These are phyloP conservation scores for Kwoniella dendrophila DNA, from an alignment of 768 basidiomycete genomes.

Conservation along the genomic window DNA sequence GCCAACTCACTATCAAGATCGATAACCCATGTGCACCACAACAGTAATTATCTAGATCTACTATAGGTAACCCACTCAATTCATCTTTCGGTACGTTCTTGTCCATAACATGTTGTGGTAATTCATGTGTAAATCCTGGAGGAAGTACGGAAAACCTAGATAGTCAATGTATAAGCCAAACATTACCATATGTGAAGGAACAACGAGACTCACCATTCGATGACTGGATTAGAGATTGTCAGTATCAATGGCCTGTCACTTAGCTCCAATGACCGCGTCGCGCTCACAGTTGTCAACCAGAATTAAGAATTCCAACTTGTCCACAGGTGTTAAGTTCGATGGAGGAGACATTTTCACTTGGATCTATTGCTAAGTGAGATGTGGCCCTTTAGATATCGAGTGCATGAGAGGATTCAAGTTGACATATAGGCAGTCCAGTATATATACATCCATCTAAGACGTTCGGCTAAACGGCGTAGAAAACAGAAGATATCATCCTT, in stretches of 20 bases:
- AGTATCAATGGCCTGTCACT: neutral
- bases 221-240: constrained; percentile 33
- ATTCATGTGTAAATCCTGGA: constrained; percentile 73
- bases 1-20: constrained; percentile 69
- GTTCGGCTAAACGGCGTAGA: too few relatives aligned
- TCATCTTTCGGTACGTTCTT: constrained; percentile 58
- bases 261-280: neutral
- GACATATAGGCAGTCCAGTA: too few relatives aligned
- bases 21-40: constrained; percentile 84
- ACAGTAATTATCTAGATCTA: constrained; percentile 73
- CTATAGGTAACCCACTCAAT: constrained; percentile 64
- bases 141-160: constrained; percentile 77
- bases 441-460: too few relatives aligned
- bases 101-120: constrained; percentile 63
- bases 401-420: too few relatives aligned
- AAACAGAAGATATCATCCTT: too few relatives aligned
- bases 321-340: constrained; percentile 24
- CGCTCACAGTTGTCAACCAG: constrained; percentile 34
- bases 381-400: too few relatives aligned
- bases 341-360: constrained; percentile 1
- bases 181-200: neutral
- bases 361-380: too few relatives aligned
- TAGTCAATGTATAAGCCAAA: neutral
- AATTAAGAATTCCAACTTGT: constrained; percentile 33
- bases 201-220: constrained; percentile 68